phyloP scores from a whole-genome alignment of 108 stramenopile species.

The Conticribra guillardii region DNA sequence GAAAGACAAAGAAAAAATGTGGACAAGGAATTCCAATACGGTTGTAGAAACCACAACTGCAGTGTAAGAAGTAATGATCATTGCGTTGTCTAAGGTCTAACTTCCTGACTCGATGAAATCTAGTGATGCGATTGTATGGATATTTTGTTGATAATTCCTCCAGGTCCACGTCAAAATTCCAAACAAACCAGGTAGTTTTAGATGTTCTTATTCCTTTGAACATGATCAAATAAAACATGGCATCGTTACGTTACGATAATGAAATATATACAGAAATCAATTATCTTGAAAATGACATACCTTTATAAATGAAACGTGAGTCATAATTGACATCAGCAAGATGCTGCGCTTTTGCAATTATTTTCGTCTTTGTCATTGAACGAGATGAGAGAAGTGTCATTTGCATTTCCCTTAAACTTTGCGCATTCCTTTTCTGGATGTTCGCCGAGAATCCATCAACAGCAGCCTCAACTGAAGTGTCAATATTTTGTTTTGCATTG shows the following conservation, averaged over 20 bases:
- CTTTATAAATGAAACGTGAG: neutral
- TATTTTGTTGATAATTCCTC: neutral
- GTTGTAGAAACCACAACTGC: conserved; percentile 1
- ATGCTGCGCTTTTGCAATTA: neutral
- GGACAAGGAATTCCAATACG: neutral
- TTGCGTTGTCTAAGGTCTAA: neutral
- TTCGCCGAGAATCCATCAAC: no score
- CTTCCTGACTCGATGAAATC: neutral
- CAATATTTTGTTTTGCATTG: no score
- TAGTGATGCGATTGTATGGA: neutral
- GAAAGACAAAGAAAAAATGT: neutral
- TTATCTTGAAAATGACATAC: no score
- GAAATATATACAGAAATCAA: no score
- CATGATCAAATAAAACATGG: no score
- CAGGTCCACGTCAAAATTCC: neutral
- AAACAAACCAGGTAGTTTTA: neutral
- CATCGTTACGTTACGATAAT: no score
- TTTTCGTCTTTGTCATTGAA: neutral
- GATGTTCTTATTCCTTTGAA: neutral
- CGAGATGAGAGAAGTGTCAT: neutral
- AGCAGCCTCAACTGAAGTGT: no score
- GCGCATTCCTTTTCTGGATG: no score
- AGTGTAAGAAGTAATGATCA: neutral
- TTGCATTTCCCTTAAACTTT: no score
- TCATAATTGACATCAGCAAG: conserved; percentile 4